Evolutionary conservation across 257 asterid genomes (phyloP).

Genomic region (Vinca minor): DNA sequence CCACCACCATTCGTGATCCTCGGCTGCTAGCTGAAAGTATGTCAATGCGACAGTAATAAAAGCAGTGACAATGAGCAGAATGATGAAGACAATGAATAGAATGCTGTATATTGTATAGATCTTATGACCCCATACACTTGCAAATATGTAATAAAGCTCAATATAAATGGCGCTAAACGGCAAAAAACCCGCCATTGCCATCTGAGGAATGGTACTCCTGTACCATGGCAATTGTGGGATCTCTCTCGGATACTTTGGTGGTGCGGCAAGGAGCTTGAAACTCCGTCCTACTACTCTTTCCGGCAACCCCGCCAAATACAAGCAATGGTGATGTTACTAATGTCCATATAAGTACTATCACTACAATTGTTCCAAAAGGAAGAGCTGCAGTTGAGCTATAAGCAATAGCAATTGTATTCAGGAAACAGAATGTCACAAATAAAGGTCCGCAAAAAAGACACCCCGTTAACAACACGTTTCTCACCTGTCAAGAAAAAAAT

Average conservation of each 20-base stretch:
- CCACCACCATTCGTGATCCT: slow-evolving; percentile 37
- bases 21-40: slow-evolving; percentile 29
- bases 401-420: slow-evolving; percentile 26
- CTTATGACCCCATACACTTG: slow-evolving; percentile 36
- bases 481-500: slow-evolving; percentile 18
- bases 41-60: slow-evolving; percentile 28
- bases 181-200: slow-evolving; percentile 36
- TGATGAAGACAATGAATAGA: slow-evolving; percentile 24
- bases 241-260: slow-evolving; percentile 32
- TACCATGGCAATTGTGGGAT: slow-evolving; percentile 33
- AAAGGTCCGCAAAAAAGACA: slow-evolving; percentile 28
- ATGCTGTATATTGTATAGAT: slow-evolving; percentile 26
- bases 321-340: slow-evolving; percentile 30
- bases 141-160: slow-evolving; percentile 29
- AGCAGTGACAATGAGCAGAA: slow-evolving; percentile 26
- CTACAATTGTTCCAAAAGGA: slow-evolving; percentile 29
- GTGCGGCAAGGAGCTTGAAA: slow-evolving; percentile 34
- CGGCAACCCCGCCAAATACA: slow-evolving; percentile 29
- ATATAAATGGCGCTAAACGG: slow-evolving; percentile 34
- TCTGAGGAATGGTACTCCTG: slow-evolving; percentile 26
- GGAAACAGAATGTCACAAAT: slow-evolving; percentile 27
- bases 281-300: slow-evolving; percentile 27
- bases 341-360: slow-evolving; percentile 31
- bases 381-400: slow-evolving; percentile 31
- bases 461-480: slow-evolving; percentile 25